phyloP scores from a whole-genome alignment of 2,329 filamentous ascomycete species.

The Fusarium humuli region DNA sequence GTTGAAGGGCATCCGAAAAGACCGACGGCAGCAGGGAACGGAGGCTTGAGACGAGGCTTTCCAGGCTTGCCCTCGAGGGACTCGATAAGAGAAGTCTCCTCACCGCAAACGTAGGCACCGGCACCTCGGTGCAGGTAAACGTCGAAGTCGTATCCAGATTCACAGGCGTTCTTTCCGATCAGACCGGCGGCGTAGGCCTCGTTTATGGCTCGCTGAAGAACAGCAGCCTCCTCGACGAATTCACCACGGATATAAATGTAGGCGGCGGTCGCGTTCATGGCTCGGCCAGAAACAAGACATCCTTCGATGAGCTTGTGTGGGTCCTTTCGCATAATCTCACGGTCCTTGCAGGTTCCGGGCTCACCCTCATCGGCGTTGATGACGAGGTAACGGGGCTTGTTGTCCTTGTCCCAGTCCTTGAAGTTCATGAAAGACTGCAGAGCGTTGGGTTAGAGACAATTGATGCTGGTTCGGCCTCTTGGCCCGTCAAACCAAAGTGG shows the following conservation, averaged over 20 bases:
- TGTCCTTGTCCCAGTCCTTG: constrained; percentile 99
- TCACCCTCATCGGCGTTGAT: constrained; percentile 99
- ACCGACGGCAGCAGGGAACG: constrained; percentile 96
- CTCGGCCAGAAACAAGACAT: constrained; percentile 92
- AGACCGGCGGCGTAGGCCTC: constrained; percentile 95
- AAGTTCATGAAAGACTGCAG: constrained; percentile 98
- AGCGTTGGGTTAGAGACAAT: constrained; percentile 39
- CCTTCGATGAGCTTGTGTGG: constrained; percentile 99
- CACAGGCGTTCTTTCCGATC: constrained; percentile 98
- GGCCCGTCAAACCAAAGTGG: constrained; percentile 17
- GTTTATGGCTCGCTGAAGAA: constrained; percentile 95
- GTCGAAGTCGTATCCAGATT: constrained; percentile 97
- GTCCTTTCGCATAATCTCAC: constrained; percentile 99
- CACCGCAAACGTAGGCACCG: constrained; percentile 97
- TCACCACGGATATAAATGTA: constrained; percentile 99
- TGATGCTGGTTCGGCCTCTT: constrained; percentile 37
- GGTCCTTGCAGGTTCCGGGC: constrained; percentile 98
- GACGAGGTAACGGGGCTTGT: constrained; percentile 93
- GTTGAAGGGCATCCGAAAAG: constrained; percentile 98
- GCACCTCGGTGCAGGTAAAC: constrained; percentile 96
- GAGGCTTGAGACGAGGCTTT: constrained; percentile 98
- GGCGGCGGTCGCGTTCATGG: constrained; percentile 98
- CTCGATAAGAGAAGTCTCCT: constrained; percentile 98
- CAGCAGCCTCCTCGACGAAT: constrained; percentile 94
- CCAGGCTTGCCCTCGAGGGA: constrained; percentile 98